Percentiles rank a stretch among this genome's conserved stretches.
Conservation (phyloP, 441 rosid species). For the Gossypium trilobum region DNA sequence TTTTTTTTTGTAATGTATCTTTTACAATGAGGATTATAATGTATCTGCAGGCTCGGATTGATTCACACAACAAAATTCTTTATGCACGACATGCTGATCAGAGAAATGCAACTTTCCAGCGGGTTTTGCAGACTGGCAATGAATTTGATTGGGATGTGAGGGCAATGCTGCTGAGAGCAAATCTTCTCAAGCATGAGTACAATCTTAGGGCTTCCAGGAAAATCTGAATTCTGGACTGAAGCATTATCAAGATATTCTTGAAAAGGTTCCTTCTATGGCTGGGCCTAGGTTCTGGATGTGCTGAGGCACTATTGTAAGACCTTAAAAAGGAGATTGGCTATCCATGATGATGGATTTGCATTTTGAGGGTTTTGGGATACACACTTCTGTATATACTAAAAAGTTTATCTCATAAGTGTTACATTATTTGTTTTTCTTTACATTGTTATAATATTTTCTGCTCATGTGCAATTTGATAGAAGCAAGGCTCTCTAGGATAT, state of each 20-base stretch:
- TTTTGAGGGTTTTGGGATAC: slow-evolving; percentile 20
- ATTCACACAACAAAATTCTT: slow-evolving; percentile 89
- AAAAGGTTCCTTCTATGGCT: slow-evolving; percentile 4
- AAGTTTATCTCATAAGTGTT: slow-evolving; percentile 11
- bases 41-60: slow-evolving; percentile 85
- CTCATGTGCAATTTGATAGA: neutral
- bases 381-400: slow-evolving; percentile 26
- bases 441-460: neutral
- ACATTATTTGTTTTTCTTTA: neutral
- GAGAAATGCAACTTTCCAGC: slow-evolving; percentile 90
- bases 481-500: neutral
- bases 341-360: slow-evolving; percentile 11
- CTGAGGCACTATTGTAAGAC: neutral
- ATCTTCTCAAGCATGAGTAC: slow-evolving; percentile 75
- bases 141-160: slow-evolving; percentile 85
- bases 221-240: slow-evolving; percentile 26
- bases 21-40: neutral
- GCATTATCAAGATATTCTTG: slow-evolving; percentile 12
- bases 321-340: slow-evolving; percentile 8
- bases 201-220: slow-evolving; percentile 55
- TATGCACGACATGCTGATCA: slow-evolving; percentile 96
- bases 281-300: neutral
- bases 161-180: slow-evolving; percentile 79
- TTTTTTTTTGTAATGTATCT: neutral
- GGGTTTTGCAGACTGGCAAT: slow-evolving; percentile 80